phyloP scores from a whole-genome alignment of 257 asterid genomes.

The Eucommia ulmoides region DNA sequence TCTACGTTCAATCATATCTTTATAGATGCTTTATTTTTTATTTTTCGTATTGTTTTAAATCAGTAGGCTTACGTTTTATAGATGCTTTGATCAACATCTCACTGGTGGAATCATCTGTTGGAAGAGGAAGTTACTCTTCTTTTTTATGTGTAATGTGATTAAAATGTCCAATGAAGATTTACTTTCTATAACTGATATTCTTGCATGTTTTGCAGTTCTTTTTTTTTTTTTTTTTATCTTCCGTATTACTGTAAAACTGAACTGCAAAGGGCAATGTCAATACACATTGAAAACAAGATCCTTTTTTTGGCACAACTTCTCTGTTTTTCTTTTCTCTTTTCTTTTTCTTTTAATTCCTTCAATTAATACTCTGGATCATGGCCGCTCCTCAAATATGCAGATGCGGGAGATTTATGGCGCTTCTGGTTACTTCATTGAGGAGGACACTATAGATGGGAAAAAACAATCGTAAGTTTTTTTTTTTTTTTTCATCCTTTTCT shows the following conservation, averaged over 20 bases:
- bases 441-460: conserved; percentile 27
- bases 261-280: too few relatives aligned
- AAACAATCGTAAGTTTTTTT: conserved; percentile 30
- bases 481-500: background rate
- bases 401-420: conserved; percentile 91
- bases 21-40: too few relatives aligned
- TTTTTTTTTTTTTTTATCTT: background rate
- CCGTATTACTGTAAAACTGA: background rate
- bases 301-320: too few relatives aligned
- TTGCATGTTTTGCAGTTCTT: background rate
- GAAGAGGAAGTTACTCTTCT: background rate
- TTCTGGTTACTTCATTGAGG: conserved; percentile 68
- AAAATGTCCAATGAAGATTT: background rate
- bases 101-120: background rate
- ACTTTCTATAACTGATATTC: too few relatives aligned
- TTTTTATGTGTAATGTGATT: background rate
- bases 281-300: too few relatives aligned
- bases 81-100: too few relatives aligned
- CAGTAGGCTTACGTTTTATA: too few relatives aligned
- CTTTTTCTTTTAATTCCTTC: too few relatives aligned
- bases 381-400: conserved; percentile 23
- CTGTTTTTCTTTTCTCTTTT: too few relatives aligned
- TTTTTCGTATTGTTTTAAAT: too few relatives aligned
- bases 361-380: too few relatives aligned
- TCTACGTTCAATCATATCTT: too few relatives aligned